Evolutionary conservation across 2,329 filamentous ascomycete genomes (phyloP), one percentile per base, ranked within the genome.

Genomic region (Parascedosporium putredinis): DNA sequence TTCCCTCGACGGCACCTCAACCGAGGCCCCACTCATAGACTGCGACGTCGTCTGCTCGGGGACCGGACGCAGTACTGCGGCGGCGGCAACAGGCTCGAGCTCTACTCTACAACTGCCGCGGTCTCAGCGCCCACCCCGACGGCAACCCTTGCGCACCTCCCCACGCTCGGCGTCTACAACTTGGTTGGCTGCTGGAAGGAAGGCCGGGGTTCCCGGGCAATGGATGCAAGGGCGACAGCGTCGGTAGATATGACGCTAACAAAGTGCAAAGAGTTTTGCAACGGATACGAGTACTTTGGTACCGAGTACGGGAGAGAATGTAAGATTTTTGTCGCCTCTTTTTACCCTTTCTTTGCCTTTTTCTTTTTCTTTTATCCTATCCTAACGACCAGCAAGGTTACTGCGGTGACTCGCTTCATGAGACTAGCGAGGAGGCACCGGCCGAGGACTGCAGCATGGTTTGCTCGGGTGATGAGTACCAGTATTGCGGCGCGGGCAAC

Each of bases 131-230:
- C 61, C n/a, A 56, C 62, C 5, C 57, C 66, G 34, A 59, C 58
- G 43, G 60, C 65, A 1, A 61, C 58, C 7, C 54, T 64, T 6
- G 52, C 56, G 5, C 54, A 58, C 34, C 67, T 64, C 53, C 57
- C 56, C 8, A 58, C 66, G 14, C 59, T 67, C 18, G 68, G 68
- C 25, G 8, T 56, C 27, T 69, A 64, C 54, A 57, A 57, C 6
- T 57, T 68, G 20, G 58, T 65, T 14, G 69, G 69, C 29, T 73
- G 69, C 60, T 70, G 65, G 61, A 64, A 61, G 2, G 67, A 72
- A 50, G 61, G 64, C 10, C 52, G 58, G 8, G 60, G 60, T 4
- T 60, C 56, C 22, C 62, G 68, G 12, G 66, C 67, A 2, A 61
- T 71, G 9, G 50, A 53, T 20, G 58, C 60, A 29, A 54, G 50